These are phyloP conservation scores for Melanopsichium pennsylvanicum DNA, from an alignment of 1,284 basidiomycete species.

Conservation along the genomic window DNA sequence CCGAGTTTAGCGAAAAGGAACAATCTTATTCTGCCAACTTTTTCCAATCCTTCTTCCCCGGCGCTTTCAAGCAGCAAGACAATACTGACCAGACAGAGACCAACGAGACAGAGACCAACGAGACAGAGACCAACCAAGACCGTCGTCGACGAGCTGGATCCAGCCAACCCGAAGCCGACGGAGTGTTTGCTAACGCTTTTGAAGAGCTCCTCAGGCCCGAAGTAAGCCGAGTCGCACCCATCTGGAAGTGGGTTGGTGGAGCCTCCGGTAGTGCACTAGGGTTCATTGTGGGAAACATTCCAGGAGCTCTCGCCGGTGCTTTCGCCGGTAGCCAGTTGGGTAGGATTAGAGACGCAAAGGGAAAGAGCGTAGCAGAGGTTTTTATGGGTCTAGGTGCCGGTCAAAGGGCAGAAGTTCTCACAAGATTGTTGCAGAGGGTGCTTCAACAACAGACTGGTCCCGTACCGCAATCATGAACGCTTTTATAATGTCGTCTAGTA, in stretches of 20 bases:
- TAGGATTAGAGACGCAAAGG: slow-evolving; percentile 64
- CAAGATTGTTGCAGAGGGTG: slow-evolving; percentile 86
- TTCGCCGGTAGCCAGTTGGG: slow-evolving; percentile 60
- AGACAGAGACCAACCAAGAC: slow-evolving; percentile 9
- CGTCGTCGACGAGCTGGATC: slow-evolving; percentile 7
- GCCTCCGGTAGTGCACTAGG: slow-evolving; percentile 59
- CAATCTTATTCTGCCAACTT: slow-evolving; percentile 55
- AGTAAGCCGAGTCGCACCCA: slow-evolving; percentile 51
- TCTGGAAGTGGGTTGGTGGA: slow-evolving; percentile 57
- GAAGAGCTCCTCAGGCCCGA: slow-evolving; percentile 64
- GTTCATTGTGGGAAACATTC: slow-evolving; percentile 58
- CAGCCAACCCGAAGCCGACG: slow-evolving; percentile 51
- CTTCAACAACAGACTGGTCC: slow-evolving; percentile 66
- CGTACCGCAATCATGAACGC: slow-evolving; percentile 14
- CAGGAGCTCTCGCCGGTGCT: slow-evolving; percentile 58
- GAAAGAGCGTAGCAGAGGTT: slow-evolving; percentile 70
- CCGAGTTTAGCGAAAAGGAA: slow-evolving; percentile 48
- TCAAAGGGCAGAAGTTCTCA: slow-evolving; percentile 84
- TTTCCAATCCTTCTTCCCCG: slow-evolving; percentile 55
- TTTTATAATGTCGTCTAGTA: too few species aligned
- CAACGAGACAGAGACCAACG: background rate
- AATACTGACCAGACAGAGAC: too few species aligned
- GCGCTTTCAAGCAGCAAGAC: slow-evolving; percentile 37
- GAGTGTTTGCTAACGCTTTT: slow-evolving; percentile 59
- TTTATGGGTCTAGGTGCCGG: slow-evolving; percentile 79